Percentiles rank a stretch among this genome's conserved stretches.
Conservation (phyloP, 2,329 filamentous ascomycete genomes). For the Cladophialophora carrionii region DNA sequence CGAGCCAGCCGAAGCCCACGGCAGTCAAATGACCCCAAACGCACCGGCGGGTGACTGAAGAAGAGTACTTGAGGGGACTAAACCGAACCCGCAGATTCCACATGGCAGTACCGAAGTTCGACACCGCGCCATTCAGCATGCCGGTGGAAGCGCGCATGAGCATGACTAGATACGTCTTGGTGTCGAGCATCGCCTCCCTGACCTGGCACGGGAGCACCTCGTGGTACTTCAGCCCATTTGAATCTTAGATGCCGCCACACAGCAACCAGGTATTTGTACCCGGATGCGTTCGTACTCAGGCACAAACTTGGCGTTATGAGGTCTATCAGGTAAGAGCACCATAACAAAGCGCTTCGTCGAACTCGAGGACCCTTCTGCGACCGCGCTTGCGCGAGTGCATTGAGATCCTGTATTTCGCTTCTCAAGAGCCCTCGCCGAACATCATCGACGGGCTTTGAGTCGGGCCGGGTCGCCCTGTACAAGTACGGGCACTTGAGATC, state of each 20-base stretch:
- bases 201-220: constrained; percentile 44
- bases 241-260: constrained; percentile 31
- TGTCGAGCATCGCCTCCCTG: constrained; percentile 42
- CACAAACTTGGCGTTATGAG: constrained; percentile 45
- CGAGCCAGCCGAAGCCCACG: neutral
- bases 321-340: constrained; percentile 41
- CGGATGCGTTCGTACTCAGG: constrained; percentile 41
- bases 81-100: neutral
- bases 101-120: neutral
- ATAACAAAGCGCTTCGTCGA: neutral
- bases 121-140: neutral
- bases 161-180: neutral
- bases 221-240: constrained; percentile 55
- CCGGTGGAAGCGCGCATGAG: neutral
- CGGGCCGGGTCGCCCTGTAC: no score
- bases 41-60: neutral
- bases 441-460: no score
- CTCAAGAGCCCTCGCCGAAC: no score
- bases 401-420: no score
- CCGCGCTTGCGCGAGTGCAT: no score
- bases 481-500: no score
- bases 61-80: neutral
- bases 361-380: no score
- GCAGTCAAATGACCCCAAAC: neutral
- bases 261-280: no score